phyloP scores from a whole-genome alignment of 768 basidiomycete genomes.

The Mycena crocata region DNA sequence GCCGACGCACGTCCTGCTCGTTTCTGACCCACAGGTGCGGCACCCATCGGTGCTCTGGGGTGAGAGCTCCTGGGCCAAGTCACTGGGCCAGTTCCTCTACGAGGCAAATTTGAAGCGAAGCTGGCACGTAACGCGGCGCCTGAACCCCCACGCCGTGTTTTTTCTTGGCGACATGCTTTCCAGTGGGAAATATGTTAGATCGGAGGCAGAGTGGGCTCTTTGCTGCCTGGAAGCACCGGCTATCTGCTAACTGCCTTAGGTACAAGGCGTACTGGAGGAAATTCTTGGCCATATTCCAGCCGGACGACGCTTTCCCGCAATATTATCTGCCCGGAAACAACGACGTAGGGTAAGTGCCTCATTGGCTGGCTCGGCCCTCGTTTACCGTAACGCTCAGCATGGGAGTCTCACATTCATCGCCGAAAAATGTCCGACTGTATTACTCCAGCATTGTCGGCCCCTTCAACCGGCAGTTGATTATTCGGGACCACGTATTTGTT shows the following conservation, averaged over 20 bases:
- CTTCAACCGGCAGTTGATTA: conserved; percentile 68
- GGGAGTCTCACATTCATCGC: conserved; percentile 63
- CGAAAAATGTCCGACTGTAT: conserved; percentile 65
- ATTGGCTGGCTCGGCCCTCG: background rate
- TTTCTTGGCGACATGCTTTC: conserved; percentile 85
- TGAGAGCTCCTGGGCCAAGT: conserved; percentile 54
- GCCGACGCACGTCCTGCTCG: conserved; percentile 70
- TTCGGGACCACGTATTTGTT: conserved; percentile 81
- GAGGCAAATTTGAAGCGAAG: conserved; percentile 74
- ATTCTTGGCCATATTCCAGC: conserved; percentile 72
- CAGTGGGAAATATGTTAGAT: conserved; percentile 65
- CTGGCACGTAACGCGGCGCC: conserved; percentile 71
- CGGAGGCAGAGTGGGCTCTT: conserved; percentile 53
- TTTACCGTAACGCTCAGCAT: conserved; percentile 52
- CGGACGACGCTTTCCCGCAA: conserved; percentile 51
- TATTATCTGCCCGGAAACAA: conserved; percentile 86
- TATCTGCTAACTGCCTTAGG: conserved; percentile 49
- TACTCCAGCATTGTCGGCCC: conserved; percentile 76
- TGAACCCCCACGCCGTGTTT: conserved; percentile 74
- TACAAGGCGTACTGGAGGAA: conserved; percentile 68
- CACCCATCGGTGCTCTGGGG: conserved; percentile 52
- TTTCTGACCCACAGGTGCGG: conserved; percentile 77
- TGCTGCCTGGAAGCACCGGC: background rate
- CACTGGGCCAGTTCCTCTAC: conserved; percentile 57
- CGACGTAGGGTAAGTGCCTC: conserved; percentile 70